A percentile compares a stretch with the other conserved stretches of the same genome.
Evolutionary conservation across 495 filamentous ascomycete species (phyloP).

Genomic region (Penicillium taxi): DNA sequence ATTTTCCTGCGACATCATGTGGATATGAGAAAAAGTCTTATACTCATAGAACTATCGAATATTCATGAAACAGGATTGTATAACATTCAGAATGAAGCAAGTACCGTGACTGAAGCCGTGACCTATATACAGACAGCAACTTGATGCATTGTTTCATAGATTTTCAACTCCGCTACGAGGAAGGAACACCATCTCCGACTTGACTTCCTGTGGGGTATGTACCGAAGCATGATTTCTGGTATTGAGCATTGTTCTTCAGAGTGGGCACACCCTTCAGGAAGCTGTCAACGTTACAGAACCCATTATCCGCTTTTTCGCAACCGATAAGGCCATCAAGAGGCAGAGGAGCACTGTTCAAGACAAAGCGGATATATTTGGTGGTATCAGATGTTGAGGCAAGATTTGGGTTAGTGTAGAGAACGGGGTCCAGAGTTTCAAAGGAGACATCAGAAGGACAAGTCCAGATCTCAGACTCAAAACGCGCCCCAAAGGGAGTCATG

Average conservation of each 20-base stretch:
- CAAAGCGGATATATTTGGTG: constrained; percentile 22
- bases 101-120: too few relatives aligned
- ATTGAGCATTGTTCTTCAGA: constrained; percentile 18
- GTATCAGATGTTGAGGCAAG: constrained; percentile 12
- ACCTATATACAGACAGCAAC: too few relatives aligned
- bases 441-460: constrained; percentile 16
- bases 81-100: too few relatives aligned
- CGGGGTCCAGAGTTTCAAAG: constrained; percentile 15
- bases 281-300: constrained; percentile 19
- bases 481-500: constrained; percentile 51
- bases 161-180: too few relatives aligned
- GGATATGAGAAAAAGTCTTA: too few relatives aligned
- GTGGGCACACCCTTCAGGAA: constrained; percentile 16
- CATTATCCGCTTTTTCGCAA: constrained; percentile 19
- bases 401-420: constrained; percentile 24
- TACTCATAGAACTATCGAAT: too few relatives aligned
- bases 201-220: constrained; percentile 17
- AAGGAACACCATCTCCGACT: constrained; percentile 24
- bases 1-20: constrained; percentile 60
- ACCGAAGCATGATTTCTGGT: constrained; percentile 25
- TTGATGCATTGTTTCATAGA: too few relatives aligned
- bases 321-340: constrained; percentile 17
- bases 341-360: constrained; percentile 25
- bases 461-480: constrained; percentile 54
- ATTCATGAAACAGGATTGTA: too few relatives aligned